phyloP scores from a whole-genome alignment of 139 green algal species.

The Eudorina sp. region DNA sequence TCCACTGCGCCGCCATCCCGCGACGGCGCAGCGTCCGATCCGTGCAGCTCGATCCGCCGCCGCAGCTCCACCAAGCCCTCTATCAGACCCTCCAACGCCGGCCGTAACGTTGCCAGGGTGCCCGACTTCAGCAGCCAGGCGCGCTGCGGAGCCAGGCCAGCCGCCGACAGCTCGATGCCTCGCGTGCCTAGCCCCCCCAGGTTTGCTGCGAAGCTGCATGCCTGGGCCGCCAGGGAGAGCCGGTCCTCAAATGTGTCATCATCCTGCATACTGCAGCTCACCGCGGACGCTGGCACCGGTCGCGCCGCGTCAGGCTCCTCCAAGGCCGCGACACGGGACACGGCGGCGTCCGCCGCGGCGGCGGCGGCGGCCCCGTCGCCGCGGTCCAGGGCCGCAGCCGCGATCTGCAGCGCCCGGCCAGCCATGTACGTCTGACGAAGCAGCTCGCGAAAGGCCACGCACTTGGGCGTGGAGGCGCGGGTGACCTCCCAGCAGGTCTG shows the following conservation, averaged over 20 bases:
- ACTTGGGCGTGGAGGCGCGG: not conserved
- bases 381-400: not conserved
- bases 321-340: not conserved
- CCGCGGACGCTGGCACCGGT: no score
- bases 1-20: not conserved
- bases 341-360: not conserved
- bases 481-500: slow-evolving; percentile 41
- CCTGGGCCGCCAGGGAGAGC: slow-evolving; percentile 19
- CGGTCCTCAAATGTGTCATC: slow-evolving; percentile 1
- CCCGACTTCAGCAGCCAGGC: slow-evolving; percentile 29
- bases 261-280: no score
- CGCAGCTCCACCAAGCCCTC: slow-evolving; percentile 32
- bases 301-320: not conserved
- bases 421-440: slow-evolving; percentile 3
- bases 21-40: no score
- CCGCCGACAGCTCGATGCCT: slow-evolving; percentile 14
- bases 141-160: slow-evolving; percentile 33
- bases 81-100: not conserved
- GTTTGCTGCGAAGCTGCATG: slow-evolving; percentile 1
- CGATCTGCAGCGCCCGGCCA: not conserved
- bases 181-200: slow-evolving; percentile 19
- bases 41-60: not conserved
- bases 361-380: not conserved
- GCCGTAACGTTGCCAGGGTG: not conserved
- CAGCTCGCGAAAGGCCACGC: slow-evolving; percentile 28